Evolutionary conservation across 805 yeast species (phyloP).

Genomic region (Brettanomyces anomalus): DNA sequence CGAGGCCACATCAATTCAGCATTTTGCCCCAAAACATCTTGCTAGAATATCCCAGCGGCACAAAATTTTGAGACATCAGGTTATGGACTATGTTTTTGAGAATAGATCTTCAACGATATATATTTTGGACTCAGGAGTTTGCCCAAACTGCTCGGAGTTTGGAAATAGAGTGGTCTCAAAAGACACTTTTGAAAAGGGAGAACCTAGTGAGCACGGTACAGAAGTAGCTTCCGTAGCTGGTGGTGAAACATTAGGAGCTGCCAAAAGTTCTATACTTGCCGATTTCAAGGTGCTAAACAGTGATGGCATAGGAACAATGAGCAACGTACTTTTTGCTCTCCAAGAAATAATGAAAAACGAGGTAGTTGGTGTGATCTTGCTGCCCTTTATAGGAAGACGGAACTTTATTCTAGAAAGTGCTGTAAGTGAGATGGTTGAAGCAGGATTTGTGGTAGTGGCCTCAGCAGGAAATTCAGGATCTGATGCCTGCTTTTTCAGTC

Average conservation of each 20-base stretch:
- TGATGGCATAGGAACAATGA: slow-evolving; percentile 27
- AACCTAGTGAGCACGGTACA: slow-evolving; percentile 46
- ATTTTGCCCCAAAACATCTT: slow-evolving; percentile 29
- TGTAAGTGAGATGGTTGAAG: slow-evolving; percentile 28
- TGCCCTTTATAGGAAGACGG: slow-evolving; percentile 30
- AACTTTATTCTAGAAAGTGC: slow-evolving; percentile 36
- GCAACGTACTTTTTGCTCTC: slow-evolving; percentile 27
- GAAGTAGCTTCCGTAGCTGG: slow-evolving; percentile 49
- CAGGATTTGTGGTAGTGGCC: slow-evolving; percentile 37
- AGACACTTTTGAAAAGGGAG: slow-evolving; percentile 3
- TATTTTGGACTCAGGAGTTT: slow-evolving; percentile 31
- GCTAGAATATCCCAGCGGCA: slow-evolving; percentile 30
- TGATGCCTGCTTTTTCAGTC: slow-evolving; percentile 38
- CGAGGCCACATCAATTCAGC: slow-evolving; percentile 14
- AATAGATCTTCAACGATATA: slow-evolving; percentile 32
- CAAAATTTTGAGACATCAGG: slow-evolving; percentile 17
- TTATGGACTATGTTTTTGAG: slow-evolving; percentile 33
- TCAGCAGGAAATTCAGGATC: slow-evolving; percentile 42
- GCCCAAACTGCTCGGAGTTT: slow-evolving; percentile 33
- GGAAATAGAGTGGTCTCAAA: slow-evolving; percentile 26
- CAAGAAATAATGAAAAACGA: background rate
- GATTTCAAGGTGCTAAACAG: slow-evolving; percentile 36
- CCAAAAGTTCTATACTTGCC: slow-evolving; percentile 35
- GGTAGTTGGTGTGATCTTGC: slow-evolving; percentile 24
- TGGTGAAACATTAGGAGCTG: slow-evolving; percentile 42